These are phyloP conservation scores for Alternaria sp. DNA, from an alignment of 2,329 filamentous ascomycete genomes.

Conservation along the genomic window DNA sequence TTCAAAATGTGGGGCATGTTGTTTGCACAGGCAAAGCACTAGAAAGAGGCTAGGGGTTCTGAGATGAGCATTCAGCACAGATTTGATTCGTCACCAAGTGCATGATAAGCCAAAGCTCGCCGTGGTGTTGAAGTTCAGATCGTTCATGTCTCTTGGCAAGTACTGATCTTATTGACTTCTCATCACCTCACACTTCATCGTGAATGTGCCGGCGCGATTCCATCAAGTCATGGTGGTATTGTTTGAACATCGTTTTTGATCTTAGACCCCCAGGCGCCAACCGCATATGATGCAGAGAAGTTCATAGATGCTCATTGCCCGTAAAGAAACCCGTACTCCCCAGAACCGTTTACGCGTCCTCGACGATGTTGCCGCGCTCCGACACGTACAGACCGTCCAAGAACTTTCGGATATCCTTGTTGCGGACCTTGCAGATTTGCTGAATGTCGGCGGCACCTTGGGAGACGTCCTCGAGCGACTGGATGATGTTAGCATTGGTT, in stretches of 20 bases:
- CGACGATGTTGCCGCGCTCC: slow-evolving; percentile 94
- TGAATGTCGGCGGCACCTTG: slow-evolving; percentile 99
- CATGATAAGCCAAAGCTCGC: slow-evolving; percentile 2
- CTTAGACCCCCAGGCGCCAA: slow-evolving; percentile 51
- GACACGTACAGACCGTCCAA: slow-evolving; percentile 99
- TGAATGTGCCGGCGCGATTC: slow-evolving; percentile 20
- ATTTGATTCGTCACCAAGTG: neutral
- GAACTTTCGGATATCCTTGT: slow-evolving; percentile 99
- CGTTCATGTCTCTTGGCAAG: slow-evolving; percentile 11
- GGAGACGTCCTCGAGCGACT: slow-evolving; percentile 91
- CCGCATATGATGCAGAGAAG: slow-evolving; percentile 52
- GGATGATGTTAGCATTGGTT: slow-evolving; percentile 28
- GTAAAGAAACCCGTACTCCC: slow-evolving; percentile 52
- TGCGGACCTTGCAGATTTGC: slow-evolving; percentile 98
- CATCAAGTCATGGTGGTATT: slow-evolving; percentile 45
- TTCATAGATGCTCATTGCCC: slow-evolving; percentile 53
- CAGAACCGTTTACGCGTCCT: slow-evolving; percentile 59
- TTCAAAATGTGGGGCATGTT: neutral
- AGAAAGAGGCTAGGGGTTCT: neutral
- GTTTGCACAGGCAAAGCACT: neutral
- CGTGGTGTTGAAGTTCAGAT: slow-evolving; percentile 11
- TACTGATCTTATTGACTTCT: slow-evolving; percentile 16
- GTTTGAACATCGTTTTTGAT: slow-evolving; percentile 53
- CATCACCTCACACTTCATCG: slow-evolving; percentile 14
- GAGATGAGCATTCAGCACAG: slow-evolving; percentile 5